Base-by-base conservation (phyloP, 1,284 basidiomycete species). In the Austroboletus novae-zelandiae region DNA sequence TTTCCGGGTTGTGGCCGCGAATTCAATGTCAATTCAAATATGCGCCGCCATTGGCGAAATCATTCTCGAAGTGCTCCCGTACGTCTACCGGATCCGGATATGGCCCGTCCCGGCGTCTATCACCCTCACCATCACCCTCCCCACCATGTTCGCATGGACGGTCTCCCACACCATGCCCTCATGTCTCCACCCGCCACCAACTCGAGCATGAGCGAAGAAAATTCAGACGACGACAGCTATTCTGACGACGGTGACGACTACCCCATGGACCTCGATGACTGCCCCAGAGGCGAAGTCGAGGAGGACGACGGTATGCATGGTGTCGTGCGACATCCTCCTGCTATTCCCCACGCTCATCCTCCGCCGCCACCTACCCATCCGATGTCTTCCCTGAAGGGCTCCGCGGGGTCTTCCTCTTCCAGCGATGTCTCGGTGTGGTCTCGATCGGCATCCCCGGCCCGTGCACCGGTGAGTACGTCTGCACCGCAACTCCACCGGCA, bases 11-110 rank as follows among this genome's bases (percentile, higher is more conserved):
- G 87, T 60, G 84, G 83, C 29, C 77, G 86, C 23, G 76, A 79
- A 51, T 90, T 90, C 69, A 89, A 87, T 56, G 88, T 89, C 50
- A 87, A 88, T 61, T 88, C 84, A 0, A 90, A 90, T 65, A 89
- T 90, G 88, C 78, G 87, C 37, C 74, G 87, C 9, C 87, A 90
- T 61, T 82, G 83, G 59, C 73, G 86, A 40, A 88, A 86, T 65
- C 86, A 89, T 58, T 69, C 64, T 0, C 41, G 64, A 46, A 66
- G 56, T 41, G 58, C 54, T 0, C 50, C 64, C 11, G 43, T 53
- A 14, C 64, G 61, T 47, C 35, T 61, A 0, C 53, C 59, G 1
- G 64, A 66, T 47, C 40, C 48, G 32, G 59, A 64, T 41, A 15
- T 63, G 46, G 40, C 23, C 31, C 47, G 51, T 1, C 29, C 41